A percentile compares a stretch with the other conserved stretches of the same genome.
Conservation (phyloP, 768 basidiomycete genomes). For the Tricholoma bakamatsutake region DNA sequence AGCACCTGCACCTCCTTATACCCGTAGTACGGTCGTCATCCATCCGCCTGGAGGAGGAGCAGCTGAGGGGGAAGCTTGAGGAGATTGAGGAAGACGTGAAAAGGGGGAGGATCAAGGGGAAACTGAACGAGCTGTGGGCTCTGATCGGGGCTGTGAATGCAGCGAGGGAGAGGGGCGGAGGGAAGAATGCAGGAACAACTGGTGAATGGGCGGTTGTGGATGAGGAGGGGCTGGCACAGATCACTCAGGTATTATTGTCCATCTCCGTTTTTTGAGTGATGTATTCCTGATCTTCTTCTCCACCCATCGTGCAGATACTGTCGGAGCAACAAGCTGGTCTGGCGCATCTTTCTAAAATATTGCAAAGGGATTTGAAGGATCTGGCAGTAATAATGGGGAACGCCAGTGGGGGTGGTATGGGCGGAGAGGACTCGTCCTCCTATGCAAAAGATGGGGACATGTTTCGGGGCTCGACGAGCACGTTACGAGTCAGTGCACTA, state of each 20-base stretch:
- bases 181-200: conserved; percentile 28
- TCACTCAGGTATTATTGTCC: conserved; percentile 50
- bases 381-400: conserved; percentile 57
- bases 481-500: conserved; percentile 30
- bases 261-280: neutral
- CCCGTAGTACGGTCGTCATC: conserved; percentile 70
- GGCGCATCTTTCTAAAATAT: conserved; percentile 71
- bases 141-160: conserved; percentile 69
- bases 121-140: conserved; percentile 83
- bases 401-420: conserved; percentile 7
- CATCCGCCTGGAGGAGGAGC: conserved; percentile 77
- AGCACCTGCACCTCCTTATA: conserved; percentile 75
- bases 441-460: conserved; percentile 19
- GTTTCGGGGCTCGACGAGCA: conserved; percentile 31
- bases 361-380: conserved; percentile 61
- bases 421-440: conserved; percentile 10
- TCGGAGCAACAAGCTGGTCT: conserved; percentile 75
- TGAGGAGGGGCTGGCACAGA: conserved; percentile 73
- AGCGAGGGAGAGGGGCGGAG: conserved; percentile 46
- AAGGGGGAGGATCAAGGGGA: conserved; percentile 57
- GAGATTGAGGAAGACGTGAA: conserved; percentile 70
- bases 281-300: neutral
- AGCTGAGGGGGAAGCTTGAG: conserved; percentile 62
- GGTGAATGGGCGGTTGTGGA: conserved; percentile 83
- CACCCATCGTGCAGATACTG: conserved; percentile 45